Base-by-base conservation (phyloP, 164 flowering plant genomes). In the Magnolia officinalis region DNA sequence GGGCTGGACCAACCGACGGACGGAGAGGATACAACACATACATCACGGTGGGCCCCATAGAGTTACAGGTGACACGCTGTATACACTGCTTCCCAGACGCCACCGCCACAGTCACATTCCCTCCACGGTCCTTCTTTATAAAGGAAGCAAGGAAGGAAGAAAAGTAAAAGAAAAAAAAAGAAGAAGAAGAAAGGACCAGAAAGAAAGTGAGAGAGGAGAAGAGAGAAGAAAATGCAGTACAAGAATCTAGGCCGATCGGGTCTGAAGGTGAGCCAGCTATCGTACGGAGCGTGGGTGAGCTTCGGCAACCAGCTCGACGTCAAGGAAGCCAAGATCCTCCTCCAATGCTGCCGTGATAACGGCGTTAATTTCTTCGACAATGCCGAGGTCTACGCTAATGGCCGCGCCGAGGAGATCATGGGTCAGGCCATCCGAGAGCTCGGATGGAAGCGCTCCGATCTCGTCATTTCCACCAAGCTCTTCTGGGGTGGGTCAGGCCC, bases 341-440 rank as follows among this genome's bases (percentile, higher is more conserved):
- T 96, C 70, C 98, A 96, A 63, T 91, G 96, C 83, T 92, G 98
- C 90, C 82, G 96, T 1, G 99, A 96, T 79, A 77, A 90, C 73
- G 99, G 98, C 76, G 99, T 96, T 71, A 96, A 96, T 80, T 96
- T 96, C 94, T 96, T 96, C 88, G 99, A 96, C 87, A 96, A 94
- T 81, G 99, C 99, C 75, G 98, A 96, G 85, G 98, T 96, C 69
- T 96, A 96, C 81, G 98, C 98, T 81, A 96, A 96, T 71, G 98
- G 99, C 74, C 87, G 98, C 1, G 99, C 98, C n/a, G 98, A 94
- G 84, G 99, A 96, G 84, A 96, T 96, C 88, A 94, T 96, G 98
- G 99, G 99, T 1, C 98, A 96, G 78, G 98, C 98, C 18, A 88
- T 96, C 21, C 86, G 97, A 1, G 98, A 96, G 84, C 93, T 96